These are phyloP conservation scores for Leucosporidium yakuticum DNA, from an alignment of 768 basidiomycete species.

Conservation along the genomic window DNA sequence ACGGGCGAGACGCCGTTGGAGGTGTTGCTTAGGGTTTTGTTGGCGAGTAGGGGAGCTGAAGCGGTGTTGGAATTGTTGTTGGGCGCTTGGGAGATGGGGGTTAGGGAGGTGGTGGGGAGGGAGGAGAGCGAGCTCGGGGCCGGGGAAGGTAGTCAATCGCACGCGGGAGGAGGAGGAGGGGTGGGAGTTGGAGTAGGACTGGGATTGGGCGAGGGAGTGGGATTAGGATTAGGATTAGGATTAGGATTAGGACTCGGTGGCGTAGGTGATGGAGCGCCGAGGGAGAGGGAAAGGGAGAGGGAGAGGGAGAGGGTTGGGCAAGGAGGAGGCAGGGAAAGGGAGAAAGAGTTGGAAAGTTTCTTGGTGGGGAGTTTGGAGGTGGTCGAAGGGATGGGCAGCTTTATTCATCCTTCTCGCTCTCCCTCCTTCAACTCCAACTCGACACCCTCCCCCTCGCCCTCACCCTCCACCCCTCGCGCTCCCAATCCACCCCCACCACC, in stretches of 20 bases:
- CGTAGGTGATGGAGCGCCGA: background rate
- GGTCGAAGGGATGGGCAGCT: background rate
- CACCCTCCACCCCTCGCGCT: no score
- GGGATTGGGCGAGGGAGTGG: background rate
- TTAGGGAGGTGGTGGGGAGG: background rate
- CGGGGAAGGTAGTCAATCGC: no score
- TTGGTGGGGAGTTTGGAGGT: background rate
- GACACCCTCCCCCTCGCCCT: no score
- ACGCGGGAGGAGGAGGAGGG: no score
- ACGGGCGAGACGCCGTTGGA: background rate
- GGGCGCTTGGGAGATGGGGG: background rate
- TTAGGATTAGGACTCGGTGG: background rate
- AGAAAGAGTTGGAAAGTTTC: constrained; percentile 1
- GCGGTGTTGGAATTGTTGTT: background rate
- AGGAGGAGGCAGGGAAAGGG: background rate
- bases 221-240: background rate
- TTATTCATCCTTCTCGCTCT: no score
- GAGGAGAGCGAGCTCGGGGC: background rate
- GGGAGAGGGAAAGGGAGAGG: background rate
- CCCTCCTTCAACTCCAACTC: no score
- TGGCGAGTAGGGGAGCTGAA: background rate
- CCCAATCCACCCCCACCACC: no score
- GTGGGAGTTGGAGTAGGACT: no score
- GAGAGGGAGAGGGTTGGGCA: background rate
- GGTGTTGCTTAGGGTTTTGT: background rate